Conservation (phyloP, 1,284 basidiomycete genomes). For the Boletus holoroseus region DNA sequence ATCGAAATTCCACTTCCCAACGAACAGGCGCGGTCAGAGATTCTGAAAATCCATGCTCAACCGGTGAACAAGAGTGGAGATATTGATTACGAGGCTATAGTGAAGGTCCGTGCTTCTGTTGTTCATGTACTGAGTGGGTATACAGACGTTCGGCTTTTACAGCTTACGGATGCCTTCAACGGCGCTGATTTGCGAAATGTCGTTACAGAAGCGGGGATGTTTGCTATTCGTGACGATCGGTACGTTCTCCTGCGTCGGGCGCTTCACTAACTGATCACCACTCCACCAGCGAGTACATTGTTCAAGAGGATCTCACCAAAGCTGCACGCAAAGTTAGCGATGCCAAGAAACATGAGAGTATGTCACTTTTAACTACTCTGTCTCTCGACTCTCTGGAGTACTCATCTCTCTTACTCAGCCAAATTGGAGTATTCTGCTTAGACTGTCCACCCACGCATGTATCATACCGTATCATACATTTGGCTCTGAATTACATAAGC, state of each 20-base stretch:
- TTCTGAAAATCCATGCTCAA: slow-evolving; percentile 94
- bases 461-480: slow-evolving; percentile 14
- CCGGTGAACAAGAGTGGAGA: slow-evolving; percentile 95
- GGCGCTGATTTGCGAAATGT: slow-evolving; percentile 96
- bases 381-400: slow-evolving; percentile 5
- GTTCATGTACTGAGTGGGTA: neutral
- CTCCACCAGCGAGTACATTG: slow-evolving; percentile 70
- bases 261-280: neutral
- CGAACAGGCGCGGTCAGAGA: slow-evolving; percentile 92
- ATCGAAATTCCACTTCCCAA: slow-evolving; percentile 98
- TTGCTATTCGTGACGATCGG: slow-evolving; percentile 95
- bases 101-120: slow-evolving; percentile 58
- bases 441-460: slow-evolving; percentile 15
- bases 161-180: slow-evolving; percentile 90
- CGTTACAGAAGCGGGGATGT: slow-evolving; percentile 98
- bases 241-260: slow-evolving; percentile 29
- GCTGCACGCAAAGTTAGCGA: slow-evolving; percentile 96
- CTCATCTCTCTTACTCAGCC: slow-evolving; percentile 34
- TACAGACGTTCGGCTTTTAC: neutral
- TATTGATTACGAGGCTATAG: slow-evolving; percentile 95
- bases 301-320: slow-evolving; percentile 95
- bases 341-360: slow-evolving; percentile 93
- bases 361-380: slow-evolving; percentile 30
- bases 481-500: slow-evolving; percentile 19
- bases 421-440: slow-evolving; percentile 57